Evolutionary conservation across 2,329 filamentous ascomycete genomes (phyloP), one percentile per base, ranked within the genome.

Genomic region (Alternaria brassicicola): DNA sequence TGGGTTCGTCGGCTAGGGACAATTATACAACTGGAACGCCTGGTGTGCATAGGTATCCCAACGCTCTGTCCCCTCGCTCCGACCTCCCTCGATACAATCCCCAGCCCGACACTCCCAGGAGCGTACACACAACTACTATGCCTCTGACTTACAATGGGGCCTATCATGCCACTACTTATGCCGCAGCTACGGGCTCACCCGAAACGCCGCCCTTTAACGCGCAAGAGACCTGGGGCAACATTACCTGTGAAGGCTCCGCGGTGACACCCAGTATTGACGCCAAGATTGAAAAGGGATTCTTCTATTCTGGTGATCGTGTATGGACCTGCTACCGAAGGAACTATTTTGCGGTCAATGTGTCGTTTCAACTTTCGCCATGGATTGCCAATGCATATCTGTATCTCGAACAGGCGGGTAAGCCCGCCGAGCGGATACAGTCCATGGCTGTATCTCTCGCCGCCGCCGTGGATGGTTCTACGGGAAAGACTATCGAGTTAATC

Each of bases 321-420:
- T 97, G 92, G 92, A 97, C 93, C 0, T 96, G 93, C 79, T 97
- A 97, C 74, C 85, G 93, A 31, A 85, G 93, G 41, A 97, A 97
- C 75, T 97, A 97, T 78, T 95, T 97, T 74, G 89, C 91, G 0
- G 92, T 95, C 52, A 86, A 89, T 50, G 94, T 91, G 75, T 91
- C 89, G 3, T 97, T 89, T 77, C 85, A 84, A 12, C 80, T 97
- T 23, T 82, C 83, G 38, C 90, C 90, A 78, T 88, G 79, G 82
- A 82, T 72, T 74, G 82, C 68, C 54, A 81, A 85, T 9, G 78
- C 79, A 15, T 84, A 87, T 25, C 78, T 89, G 1, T 90, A 86
- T 68, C 76, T 89, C 50, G 83, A 84, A 61, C 78, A 79, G 53
- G 71, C 76, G 28, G 78, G 77, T 35, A 78, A 78, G 55, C 64